Conservation (phyloP, 305 asterid genomes). For the Solanum hybrid region DNA sequence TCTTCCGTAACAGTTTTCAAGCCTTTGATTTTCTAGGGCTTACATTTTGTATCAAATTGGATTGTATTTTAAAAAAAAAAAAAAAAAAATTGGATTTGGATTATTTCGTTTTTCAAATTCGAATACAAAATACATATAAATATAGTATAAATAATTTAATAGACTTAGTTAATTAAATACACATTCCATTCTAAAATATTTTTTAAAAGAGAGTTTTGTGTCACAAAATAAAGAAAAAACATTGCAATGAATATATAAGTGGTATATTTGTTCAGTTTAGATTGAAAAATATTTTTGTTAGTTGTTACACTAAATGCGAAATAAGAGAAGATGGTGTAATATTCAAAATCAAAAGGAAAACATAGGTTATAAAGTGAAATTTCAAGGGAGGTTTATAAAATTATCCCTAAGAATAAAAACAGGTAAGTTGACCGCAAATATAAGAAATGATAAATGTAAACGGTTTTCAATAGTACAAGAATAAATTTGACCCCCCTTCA, state of each 20-base stretch:
- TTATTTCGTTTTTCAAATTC: background rate
- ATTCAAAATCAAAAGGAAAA: background rate
- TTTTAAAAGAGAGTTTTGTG: background rate
- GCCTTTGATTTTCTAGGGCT: background rate
- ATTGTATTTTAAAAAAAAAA: no score
- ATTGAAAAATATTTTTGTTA: background rate
- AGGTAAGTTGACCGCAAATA: background rate
- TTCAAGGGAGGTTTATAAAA: no score
- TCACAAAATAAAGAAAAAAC: background rate
- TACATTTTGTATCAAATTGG: background rate
- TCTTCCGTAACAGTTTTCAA: background rate
- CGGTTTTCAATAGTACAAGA: no score
- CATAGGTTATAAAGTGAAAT: background rate
- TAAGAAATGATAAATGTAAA: background rate
- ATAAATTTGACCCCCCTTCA: background rate
- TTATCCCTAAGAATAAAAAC: background rate
- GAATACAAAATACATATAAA: background rate
- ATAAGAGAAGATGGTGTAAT: background rate
- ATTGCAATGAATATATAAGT: background rate
- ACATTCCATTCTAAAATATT: background rate
- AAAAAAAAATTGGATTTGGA: background rate
- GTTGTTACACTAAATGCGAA: background rate
- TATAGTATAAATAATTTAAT: no score
- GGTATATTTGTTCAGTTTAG: background rate
- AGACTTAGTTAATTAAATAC: background rate